Evolutionary conservation across 306 rosid species (phyloP), one percentile per base, ranked within the genome.

Genomic region (Lotus japonicus): DNA sequence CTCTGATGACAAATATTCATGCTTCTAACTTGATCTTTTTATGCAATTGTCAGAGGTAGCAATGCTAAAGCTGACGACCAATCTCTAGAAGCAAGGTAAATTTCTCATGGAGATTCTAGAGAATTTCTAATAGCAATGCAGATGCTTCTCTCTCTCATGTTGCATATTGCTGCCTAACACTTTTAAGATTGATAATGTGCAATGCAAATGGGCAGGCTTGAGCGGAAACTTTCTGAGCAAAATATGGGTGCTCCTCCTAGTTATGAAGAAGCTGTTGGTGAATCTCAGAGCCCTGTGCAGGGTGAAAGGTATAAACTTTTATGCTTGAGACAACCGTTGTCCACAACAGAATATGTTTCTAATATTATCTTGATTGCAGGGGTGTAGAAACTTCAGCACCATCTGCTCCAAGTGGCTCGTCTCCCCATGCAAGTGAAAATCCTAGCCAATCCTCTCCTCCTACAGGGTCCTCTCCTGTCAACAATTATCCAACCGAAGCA

Each of bases 51-150:
- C 80, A 87, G 91, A 28, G 90, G 84, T 39, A 88, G 92, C 80
- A 88, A 82, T 73, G 85, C 80, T 42, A 90, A 78, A 83, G 78
- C 80, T 78, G 92, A 88, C 18, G 96, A 94, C 52, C 84, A 35
- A 61, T 82, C 99, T 74, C 88, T 79, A 72, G 87, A 87, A 78
- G 99, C 91, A 76, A 90, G 92, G 99, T 90, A 85, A 62, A 41
- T 38, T 65, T 17, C 63, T 43, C 39, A 65, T 58, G 42, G 33
- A 12, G 9, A 35, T 64, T 17, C 36, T 31, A 31, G 7, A 31
- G 36, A 31, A 31, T 4, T 0, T 31, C 7, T 31, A 31, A 5
- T 31, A 31, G 36, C 36, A 31, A 31, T 5, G 26, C 26, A 21
- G 26, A 21, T 21, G 49, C 1, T 63, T 60, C 15, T 36, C 59